Evolutionary conservation across 108 stramenopile species (phyloP).

Genomic region (Cyclotella choctawhatcheeana): DNA sequence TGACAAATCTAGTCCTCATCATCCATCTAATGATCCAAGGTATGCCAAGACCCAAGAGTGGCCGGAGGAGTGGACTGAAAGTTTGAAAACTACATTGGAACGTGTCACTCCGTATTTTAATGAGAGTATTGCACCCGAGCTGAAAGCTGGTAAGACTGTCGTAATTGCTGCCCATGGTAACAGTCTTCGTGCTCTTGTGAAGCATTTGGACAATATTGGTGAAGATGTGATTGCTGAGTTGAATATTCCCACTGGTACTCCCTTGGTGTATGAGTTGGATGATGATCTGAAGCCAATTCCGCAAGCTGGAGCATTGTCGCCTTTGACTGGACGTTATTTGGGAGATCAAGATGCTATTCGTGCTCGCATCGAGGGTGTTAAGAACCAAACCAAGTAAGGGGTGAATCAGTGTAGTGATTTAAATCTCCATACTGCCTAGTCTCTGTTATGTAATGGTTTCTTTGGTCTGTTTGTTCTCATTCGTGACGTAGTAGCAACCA

Average conservation of each 20-base stretch:
- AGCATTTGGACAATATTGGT: constrained; percentile 96
- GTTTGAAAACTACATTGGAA: constrained; percentile 90
- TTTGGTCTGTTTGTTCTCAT: too few species aligned
- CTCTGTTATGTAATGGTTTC: too few species aligned
- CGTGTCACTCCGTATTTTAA: constrained; percentile 96
- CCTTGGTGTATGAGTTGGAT: constrained; percentile 95
- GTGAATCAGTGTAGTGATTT: too few species aligned
- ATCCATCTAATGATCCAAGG: constrained; percentile 90
- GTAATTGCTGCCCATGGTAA: constrained; percentile 99
- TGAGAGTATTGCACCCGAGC: constrained; percentile 81
- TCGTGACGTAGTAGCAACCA: too few species aligned
- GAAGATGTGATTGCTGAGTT: constrained; percentile 92
- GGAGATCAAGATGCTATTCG: constrained; percentile 96
- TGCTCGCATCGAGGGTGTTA: constrained; percentile 95
- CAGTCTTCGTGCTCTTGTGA: constrained; percentile 97
- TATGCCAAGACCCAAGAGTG: constrained; percentile 75
- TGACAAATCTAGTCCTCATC: constrained; percentile 74
- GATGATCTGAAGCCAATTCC: constrained; percentile 92
- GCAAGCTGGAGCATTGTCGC: constrained; percentile 86
- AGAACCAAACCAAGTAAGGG: constrained; percentile 96
- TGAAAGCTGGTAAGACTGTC: constrained; percentile 92
- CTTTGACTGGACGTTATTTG: constrained; percentile 94
- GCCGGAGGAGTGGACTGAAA: constrained; percentile 84
- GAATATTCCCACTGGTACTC: constrained; percentile 98
- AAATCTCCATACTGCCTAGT: too few species aligned